Conservation (phyloP, 73 alveolate species). For the Breviolum minutum region DNA sequence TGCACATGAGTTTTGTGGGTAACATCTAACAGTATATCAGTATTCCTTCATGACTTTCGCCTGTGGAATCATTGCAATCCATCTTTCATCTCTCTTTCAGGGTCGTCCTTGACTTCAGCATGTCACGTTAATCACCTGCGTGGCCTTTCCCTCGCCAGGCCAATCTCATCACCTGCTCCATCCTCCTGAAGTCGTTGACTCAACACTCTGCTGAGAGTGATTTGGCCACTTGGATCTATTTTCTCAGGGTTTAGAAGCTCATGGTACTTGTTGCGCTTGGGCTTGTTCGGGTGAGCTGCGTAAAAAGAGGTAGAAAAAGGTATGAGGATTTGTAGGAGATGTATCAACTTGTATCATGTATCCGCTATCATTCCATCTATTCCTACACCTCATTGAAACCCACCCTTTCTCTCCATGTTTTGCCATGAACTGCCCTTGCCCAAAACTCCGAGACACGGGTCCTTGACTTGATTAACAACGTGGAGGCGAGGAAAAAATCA, state of each 20-base stretch:
- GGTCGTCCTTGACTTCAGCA: background rate
- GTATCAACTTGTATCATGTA: too few species aligned
- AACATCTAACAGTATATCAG: background rate
- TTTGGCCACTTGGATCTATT: background rate
- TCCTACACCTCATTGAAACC: too few species aligned
- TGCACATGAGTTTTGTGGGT: background rate
- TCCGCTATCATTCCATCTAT: too few species aligned
- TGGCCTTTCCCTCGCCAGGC: conserved; percentile 27
- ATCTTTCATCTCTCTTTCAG: background rate
- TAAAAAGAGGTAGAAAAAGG: too few species aligned
- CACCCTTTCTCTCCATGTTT: too few species aligned
- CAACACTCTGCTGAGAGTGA: conserved; percentile 68
- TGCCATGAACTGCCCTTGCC: too few species aligned
- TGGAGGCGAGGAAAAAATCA: conserved; percentile 26
- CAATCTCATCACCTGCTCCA: conserved; percentile 91
- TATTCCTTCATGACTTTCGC: background rate
- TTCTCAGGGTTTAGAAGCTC: background rate
- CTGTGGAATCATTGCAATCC: background rate
- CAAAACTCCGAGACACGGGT: background rate
- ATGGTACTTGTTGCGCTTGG: too few species aligned
- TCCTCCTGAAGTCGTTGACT: conserved; percentile 82
- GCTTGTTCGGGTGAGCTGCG: too few species aligned
- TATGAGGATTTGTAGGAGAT: too few species aligned
- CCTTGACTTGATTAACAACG: conserved; percentile 26
- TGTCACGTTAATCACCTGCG: too few species aligned